These are phyloP conservation scores for Trametes villosa DNA, from an alignment of 768 basidiomycete genomes.

Conservation along the genomic window DNA sequence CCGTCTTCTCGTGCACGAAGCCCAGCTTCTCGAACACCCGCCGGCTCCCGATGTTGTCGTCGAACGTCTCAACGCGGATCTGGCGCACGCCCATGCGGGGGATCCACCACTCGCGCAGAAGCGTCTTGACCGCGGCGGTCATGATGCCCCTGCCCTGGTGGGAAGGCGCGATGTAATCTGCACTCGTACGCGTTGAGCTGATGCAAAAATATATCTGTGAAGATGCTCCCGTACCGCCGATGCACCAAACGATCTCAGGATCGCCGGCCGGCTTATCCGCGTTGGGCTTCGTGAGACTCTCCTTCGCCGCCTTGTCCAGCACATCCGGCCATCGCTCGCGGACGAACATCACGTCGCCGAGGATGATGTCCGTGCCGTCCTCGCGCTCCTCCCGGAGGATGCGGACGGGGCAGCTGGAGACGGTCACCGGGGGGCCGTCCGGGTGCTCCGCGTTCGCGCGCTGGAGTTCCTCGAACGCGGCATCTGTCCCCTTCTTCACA, in stretches of 20 bases:
- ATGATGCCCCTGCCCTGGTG: conserved; percentile 76
- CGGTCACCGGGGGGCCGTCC: conserved; percentile 34
- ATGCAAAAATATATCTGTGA: background rate
- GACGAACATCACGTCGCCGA: conserved; percentile 50
- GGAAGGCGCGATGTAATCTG: conserved; percentile 60
- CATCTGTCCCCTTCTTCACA: conserved; percentile 37
- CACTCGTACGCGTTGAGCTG: background rate
- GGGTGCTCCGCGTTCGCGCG: conserved; percentile 23
- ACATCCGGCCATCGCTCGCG: conserved; percentile 38
- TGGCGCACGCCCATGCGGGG: conserved; percentile 62
- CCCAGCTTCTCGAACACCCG: conserved; percentile 73
- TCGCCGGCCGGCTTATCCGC: conserved; percentile 48
- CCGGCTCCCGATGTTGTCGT: conserved; percentile 61
- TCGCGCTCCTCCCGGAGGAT: conserved; percentile 56
- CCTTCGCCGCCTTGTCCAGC: conserved; percentile 43
- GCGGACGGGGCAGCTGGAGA: conserved; percentile 53
- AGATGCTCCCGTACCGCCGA: conserved; percentile 54
- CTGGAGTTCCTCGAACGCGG: conserved; percentile 38
- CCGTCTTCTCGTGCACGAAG: conserved; percentile 46
- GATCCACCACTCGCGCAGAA: conserved; percentile 63
- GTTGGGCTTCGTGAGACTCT: conserved; percentile 46
- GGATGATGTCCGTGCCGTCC: conserved; percentile 55
- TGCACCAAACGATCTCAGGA: conserved; percentile 58
- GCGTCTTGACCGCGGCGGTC: conserved; percentile 60
- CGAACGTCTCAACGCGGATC: conserved; percentile 49